phyloP scores from a whole-genome alignment of 208 protist genomes.

The Tritrichomonas foetus region DNA sequence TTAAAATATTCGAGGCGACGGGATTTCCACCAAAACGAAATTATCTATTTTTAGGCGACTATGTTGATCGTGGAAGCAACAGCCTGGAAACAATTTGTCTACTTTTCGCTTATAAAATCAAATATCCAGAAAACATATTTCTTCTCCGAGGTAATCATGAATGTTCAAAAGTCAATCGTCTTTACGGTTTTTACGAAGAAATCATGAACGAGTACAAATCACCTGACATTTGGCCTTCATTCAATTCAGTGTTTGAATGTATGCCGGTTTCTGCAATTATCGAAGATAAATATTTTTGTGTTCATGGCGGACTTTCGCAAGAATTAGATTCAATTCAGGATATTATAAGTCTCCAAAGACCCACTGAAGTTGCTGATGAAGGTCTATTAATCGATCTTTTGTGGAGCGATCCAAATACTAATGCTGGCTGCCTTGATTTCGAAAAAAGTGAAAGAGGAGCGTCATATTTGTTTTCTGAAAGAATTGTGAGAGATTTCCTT shows the following conservation, averaged over 20 bases:
- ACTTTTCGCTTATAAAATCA: conserved; percentile 22
- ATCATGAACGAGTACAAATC: conserved; percentile 88
- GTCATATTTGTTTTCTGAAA: conserved; percentile 91
- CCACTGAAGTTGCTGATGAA: conserved; percentile 93
- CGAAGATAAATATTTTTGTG: conserved; percentile 98
- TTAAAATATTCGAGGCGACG: conserved; percentile 95
- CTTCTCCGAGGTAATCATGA: conserved; percentile 97
- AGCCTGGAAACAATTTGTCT: not conserved
- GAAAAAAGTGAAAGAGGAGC: conserved; percentile 92
- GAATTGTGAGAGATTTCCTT: conserved; percentile 93
- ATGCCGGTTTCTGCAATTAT: conserved; percentile 90
- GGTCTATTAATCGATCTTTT: conserved; percentile 96
- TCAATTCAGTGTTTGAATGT: conserved; percentile 81
- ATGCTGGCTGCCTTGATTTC: conserved; percentile 82
- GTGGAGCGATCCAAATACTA: conserved; percentile 95
- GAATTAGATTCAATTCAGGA: conserved; percentile 64
- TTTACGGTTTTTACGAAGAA: conserved; percentile 87
- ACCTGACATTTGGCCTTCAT: conserved; percentile 94
- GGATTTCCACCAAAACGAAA: not conserved
- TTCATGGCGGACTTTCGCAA: conserved; percentile 63
- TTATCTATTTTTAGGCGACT: conserved; percentile 38
- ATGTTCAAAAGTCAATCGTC: conserved; percentile 83
- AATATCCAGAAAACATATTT: conserved; percentile 77
- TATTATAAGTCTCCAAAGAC: conserved; percentile 84
- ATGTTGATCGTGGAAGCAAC: conserved; percentile 31